Percentiles rank a stretch among this genome's conserved stretches.
Evolutionary conservation across 1,284 basidiomycete genomes (phyloP).

Genomic region (Amylostereum areolatum): DNA sequence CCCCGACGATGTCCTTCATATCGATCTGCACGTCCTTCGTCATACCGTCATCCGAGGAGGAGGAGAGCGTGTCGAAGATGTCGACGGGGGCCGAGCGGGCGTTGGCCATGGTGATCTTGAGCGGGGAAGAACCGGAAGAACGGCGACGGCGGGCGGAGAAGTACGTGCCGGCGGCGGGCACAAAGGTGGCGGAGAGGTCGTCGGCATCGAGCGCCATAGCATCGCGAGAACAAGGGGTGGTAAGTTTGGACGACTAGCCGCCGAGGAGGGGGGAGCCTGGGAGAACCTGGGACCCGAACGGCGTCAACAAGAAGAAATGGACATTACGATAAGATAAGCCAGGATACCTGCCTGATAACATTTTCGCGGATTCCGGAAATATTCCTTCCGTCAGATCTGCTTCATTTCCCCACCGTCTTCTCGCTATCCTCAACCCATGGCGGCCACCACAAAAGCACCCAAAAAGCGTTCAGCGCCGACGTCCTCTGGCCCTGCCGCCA

Average conservation of each 20-base stretch:
- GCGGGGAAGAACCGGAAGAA: background rate
- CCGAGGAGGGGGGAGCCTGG: too few species aligned
- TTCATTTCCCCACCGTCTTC: too few species aligned
- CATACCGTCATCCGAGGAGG: constrained; percentile 35
- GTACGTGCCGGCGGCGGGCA: constrained; percentile 4
- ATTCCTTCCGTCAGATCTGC: too few species aligned
- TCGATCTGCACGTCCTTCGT: constrained; percentile 63
- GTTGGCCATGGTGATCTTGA: background rate
- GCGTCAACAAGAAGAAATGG: too few species aligned
- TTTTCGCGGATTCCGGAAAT: too few species aligned
- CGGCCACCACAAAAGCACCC: background rate
- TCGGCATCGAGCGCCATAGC: constrained; percentile 8
- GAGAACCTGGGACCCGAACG: too few species aligned
- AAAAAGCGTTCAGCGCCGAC: constrained; percentile 46
- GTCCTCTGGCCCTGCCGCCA: constrained; percentile 42
- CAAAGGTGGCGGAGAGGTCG: constrained; percentile 9
- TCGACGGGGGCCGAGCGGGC: background rate
- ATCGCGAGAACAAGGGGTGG: background rate
- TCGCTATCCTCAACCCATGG: too few species aligned
- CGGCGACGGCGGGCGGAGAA: background rate
- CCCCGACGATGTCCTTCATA: constrained; percentile 72
- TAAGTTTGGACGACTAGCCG: too few species aligned
- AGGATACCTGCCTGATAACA: too few species aligned
- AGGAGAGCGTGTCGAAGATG: constrained; percentile 3
- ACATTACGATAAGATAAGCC: too few species aligned